phyloP scores from a whole-genome alignment of 768 basidiomycete genomes.

The Mycena sanguinolenta region DNA sequence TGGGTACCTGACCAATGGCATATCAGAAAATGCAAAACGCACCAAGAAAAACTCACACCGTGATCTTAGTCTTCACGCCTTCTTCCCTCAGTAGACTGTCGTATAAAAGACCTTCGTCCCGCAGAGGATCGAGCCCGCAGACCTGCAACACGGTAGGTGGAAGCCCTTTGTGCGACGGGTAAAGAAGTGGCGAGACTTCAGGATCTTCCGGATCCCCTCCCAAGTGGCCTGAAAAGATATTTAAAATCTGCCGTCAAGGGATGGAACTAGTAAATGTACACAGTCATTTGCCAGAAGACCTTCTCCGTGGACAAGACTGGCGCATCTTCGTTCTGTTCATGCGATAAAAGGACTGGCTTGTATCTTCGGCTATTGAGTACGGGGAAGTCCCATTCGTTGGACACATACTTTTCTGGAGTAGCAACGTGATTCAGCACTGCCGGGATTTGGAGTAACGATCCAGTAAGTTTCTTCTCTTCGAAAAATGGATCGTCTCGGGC shows the following conservation, averaged over 20 bases:
- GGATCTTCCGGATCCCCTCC: constrained; percentile 25
- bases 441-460: constrained; percentile 29
- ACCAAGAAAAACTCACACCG: constrained; percentile 1
- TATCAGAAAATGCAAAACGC: not conserved
- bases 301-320: not conserved
- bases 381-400: not conserved
- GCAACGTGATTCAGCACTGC: constrained; percentile 19
- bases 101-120: constrained; percentile 32
- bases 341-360: constrained; percentile 20
- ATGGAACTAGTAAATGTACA: not conserved
- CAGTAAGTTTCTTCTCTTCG: constrained; percentile 22
- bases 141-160: constrained; percentile 26
- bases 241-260: not conserved
- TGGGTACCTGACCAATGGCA: constrained; percentile 16
- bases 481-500: constrained; percentile 35
- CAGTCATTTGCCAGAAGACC: constrained; percentile 4
- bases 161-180: constrained; percentile 29
- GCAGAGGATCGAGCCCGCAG: constrained; percentile 30
- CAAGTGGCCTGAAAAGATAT: not conserved
- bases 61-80: constrained; percentile 25
- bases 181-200: constrained; percentile 32
- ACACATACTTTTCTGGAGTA: constrained; percentile 23
- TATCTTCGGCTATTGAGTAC: constrained; percentile 15
- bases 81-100: constrained; percentile 10
- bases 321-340: constrained; percentile 24